These are phyloP conservation scores for Neobulgaria alba DNA, from an alignment of 2,329 filamentous ascomycete genomes.

Conservation along the genomic window DNA sequence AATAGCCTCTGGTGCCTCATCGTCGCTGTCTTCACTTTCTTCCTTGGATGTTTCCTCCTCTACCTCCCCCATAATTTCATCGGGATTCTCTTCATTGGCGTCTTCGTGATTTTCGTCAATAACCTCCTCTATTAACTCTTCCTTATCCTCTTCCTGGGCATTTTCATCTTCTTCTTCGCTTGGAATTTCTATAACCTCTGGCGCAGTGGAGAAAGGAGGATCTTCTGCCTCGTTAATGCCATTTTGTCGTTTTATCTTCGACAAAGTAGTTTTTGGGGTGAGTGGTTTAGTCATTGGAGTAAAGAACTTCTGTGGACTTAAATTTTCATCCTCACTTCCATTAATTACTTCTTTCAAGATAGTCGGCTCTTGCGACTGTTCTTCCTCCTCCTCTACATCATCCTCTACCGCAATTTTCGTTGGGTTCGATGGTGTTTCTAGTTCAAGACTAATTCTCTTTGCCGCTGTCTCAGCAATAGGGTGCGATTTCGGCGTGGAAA, in stretches of 20 bases:
- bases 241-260: too few species aligned
- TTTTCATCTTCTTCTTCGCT: slow-evolving; percentile 14
- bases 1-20: slow-evolving; percentile 27
- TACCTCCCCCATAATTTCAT: neutral
- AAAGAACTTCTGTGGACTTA: neutral
- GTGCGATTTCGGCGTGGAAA: slow-evolving; percentile 8
- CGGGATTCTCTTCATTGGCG: slow-evolving; percentile 2
- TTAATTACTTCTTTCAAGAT: slow-evolving; percentile 8
- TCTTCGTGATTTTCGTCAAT: slow-evolving; percentile 9
- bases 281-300: neutral
- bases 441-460: slow-evolving; percentile 2
- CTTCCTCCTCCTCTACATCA: neutral
- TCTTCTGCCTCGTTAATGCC: slow-evolving; percentile 15
- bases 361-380: too few species aligned
- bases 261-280: neutral
- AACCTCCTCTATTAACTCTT: too few species aligned
- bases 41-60: slow-evolving; percentile 3
- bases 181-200: slow-evolving; percentile 1
- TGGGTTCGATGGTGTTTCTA: neutral
- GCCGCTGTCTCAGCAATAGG: slow-evolving; percentile 22
- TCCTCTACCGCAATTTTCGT: neutral
- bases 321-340: slow-evolving; percentile 16
- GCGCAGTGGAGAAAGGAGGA: neutral
- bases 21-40: slow-evolving; percentile 19
- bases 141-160: too few species aligned